phyloP scores from a whole-genome alignment of 2,329 filamentous ascomycete genomes.

The Knufia petricola region DNA sequence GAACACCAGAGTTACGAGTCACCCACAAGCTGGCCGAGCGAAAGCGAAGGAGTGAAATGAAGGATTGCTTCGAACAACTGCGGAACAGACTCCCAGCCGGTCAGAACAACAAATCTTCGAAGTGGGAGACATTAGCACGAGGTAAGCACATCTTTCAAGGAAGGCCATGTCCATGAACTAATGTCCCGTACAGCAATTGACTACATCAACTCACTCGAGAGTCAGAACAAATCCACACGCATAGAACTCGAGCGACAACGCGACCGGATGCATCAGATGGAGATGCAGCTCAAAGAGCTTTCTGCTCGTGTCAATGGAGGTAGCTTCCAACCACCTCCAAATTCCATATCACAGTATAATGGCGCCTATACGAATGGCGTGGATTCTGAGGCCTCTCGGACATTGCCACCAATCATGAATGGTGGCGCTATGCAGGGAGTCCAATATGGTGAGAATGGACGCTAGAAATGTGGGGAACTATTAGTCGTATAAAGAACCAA shows the following conservation, averaged over 20 bases:
- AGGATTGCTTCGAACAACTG: constrained; percentile 41
- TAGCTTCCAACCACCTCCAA: constrained; percentile 20
- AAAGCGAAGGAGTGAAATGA: constrained; percentile 44
- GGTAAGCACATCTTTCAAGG: constrained; percentile 26
- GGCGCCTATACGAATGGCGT: constrained; percentile 17
- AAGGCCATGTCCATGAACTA: constrained; percentile 14
- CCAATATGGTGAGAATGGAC: constrained; percentile 41
- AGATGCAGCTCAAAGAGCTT: constrained; percentile 28
- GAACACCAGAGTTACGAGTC: constrained; percentile 40
- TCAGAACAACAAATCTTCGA: constrained; percentile 43
- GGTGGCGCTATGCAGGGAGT: constrained; percentile 40
- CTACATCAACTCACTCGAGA: constrained; percentile 38
- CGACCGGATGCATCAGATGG: constrained; percentile 22
- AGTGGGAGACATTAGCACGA: constrained; percentile 43
- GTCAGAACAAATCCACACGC: constrained; percentile 28
- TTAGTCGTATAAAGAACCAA: background rate
- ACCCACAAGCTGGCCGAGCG: constrained; percentile 43
- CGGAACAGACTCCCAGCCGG: constrained; percentile 35
- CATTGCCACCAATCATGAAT: constrained; percentile 39
- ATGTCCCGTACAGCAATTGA: constrained; percentile 33
- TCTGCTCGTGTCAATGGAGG: constrained; percentile 22
- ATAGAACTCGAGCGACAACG: constrained; percentile 31
- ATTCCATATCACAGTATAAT: constrained; percentile 18
- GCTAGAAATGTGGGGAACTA: constrained; percentile 23
- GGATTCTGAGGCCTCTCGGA: constrained; percentile 34